These are phyloP conservation scores for Botrytis fabae DNA, from an alignment of 2,329 filamentous ascomycete species.

Conservation along the genomic window DNA sequence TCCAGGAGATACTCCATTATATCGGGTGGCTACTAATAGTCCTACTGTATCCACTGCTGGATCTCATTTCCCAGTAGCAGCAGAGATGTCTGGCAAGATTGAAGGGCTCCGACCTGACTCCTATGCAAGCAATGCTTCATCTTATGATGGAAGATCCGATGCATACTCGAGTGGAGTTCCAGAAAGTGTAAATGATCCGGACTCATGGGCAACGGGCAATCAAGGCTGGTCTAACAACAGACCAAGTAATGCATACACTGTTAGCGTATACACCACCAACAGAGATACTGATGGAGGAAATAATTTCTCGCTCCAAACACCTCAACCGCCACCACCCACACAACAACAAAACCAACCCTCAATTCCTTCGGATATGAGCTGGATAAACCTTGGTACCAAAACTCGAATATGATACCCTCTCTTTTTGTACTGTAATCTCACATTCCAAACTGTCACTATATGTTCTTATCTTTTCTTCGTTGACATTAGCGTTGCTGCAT, in stretches of 20 bases:
- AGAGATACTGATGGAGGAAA: conserved; percentile 35
- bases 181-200: conserved; percentile 50
- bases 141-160: conserved; percentile 40
- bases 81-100: conserved; percentile 62
- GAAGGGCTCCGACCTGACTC: conserved; percentile 54
- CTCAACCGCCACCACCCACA: conserved; percentile 27
- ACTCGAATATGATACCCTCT: conserved; percentile 31
- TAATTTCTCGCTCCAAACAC: conserved; percentile 29
- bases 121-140: conserved; percentile 35
- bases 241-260: conserved; percentile 54
- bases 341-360: conserved; percentile 23
- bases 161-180: conserved; percentile 67
- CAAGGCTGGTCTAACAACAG: conserved; percentile 53
- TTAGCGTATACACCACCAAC: conserved; percentile 48
- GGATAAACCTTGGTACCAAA: conserved; percentile 65
- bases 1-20: conserved; percentile 51
- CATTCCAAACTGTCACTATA: conserved; percentile 18
- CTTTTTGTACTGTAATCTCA: conserved; percentile 14
- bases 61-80: conserved; percentile 51
- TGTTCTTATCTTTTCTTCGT: conserved; percentile 15
- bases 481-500: conserved; percentile 19
- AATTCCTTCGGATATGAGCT: conserved; percentile 67
- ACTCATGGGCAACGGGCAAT: conserved; percentile 37
- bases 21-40: conserved; percentile 65
- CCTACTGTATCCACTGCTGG: conserved; percentile 61